Evolutionary conservation across 805 yeast species (phyloP).

Genomic region (Yamadazyma laniorum): DNA sequence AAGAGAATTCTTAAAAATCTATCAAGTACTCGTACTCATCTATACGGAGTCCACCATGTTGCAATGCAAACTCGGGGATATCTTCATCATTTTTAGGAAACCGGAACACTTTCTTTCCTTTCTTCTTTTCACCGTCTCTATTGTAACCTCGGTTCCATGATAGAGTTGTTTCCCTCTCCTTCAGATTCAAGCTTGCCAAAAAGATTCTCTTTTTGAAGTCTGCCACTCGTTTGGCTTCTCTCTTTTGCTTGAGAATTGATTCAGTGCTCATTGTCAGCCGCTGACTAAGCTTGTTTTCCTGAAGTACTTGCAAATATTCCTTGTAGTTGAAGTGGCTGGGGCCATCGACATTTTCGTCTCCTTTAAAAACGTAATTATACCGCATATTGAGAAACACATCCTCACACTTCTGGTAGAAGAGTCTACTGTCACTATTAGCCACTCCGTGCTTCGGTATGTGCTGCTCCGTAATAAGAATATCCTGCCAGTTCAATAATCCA

Average conservation of each 20-base stretch:
- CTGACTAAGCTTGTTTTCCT: background rate
- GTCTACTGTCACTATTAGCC: background rate
- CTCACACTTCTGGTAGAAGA: conserved; percentile 24
- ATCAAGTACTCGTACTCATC: conserved; percentile 11
- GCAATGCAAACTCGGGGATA: conserved; percentile 9
- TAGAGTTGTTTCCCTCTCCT: background rate
- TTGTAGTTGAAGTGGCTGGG: conserved; percentile 7
- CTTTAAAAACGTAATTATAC: conserved; percentile 29
- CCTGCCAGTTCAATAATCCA: conserved; percentile 27
- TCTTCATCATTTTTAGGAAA: conserved; percentile 4
- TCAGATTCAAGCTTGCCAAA: background rate
- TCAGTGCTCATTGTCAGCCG: background rate
- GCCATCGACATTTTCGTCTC: conserved; percentile 8
- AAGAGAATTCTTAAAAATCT: conserved; percentile 3
- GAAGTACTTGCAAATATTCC: conserved; percentile 5
- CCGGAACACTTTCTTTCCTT: background rate
- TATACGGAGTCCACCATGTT: conserved; percentile 11
- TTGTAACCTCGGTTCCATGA: conserved; percentile 14
- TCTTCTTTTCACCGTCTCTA: background rate
- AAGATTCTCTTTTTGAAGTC: conserved; percentile 9
- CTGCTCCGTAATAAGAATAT: conserved; percentile 24
- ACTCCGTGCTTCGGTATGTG: conserved; percentile 11
- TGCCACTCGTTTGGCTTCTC: conserved; percentile 1
- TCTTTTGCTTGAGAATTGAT: background rate
- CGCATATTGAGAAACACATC: conserved; percentile 22